Base-by-base conservation (phyloP, 2,329 filamentous ascomycete genomes). In the Aspergillus texensis region DNA sequence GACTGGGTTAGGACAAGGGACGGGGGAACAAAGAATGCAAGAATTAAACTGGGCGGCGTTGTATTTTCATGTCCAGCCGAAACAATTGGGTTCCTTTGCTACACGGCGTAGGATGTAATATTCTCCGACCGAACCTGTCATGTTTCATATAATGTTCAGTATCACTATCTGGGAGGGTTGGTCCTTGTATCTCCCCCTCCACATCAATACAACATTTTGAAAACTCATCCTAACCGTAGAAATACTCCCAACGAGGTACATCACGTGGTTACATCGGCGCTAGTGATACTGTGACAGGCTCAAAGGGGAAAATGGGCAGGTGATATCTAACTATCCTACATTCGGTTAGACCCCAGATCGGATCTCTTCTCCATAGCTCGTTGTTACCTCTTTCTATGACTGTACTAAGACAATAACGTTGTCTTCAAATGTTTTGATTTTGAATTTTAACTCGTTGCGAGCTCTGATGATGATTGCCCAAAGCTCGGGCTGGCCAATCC, bases 1-100 rank as follows among this genome's bases (percentile, higher is more conserved):
- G 67, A 66, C 67, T 66, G 67, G 68, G 62, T 69, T 69, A 67
- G 65, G 66, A 62, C 48, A 60, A 57, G 50, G 63, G 57, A 68
- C 60, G 62, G 63, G 63, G 48, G 48, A 52, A 48, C 50, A 57
- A 60, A 65, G 57, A 68, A 68, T 67, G 66, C 60, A 70, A 70
- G 63, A 68, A 67, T 65, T 66, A 67, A 67, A 62, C 63, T 62
- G 60, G 66, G 66, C 65, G 66, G 68, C 64, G 58, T 65, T 60
- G 12, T 57, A 57, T 46, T 46, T 41, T 57, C 28, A 57, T 43
- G 55, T 45, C 52, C 52, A 55, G 52, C 52, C 52, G 30, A 55
- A 55, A 39, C 52, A 39, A 55, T 55, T 39, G 34, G 32, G 34
- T 55, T 39, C 30, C 11, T 28, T 39, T 55, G 32, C 34, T 26